A percentile compares a stretch with the other conserved stretches of the same genome.
Conservation (phyloP, 345 rosid genomes). For the Eucalyptus caleyi region DNA sequence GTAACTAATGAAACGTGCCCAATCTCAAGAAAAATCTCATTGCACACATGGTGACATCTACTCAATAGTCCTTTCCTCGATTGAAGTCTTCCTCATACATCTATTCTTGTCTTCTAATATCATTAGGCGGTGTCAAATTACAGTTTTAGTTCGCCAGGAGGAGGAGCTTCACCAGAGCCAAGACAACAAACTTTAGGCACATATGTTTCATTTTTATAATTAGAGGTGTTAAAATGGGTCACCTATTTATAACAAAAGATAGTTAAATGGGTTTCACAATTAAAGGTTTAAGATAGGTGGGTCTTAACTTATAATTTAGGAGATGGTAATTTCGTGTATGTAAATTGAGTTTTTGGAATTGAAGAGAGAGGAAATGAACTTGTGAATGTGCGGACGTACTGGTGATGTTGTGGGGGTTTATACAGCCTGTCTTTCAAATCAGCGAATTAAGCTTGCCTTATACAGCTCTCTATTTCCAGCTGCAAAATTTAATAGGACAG, state of each 20-base stretch:
- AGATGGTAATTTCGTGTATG: background rate
- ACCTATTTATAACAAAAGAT: no score
- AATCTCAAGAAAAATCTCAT: background rate
- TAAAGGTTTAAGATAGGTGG: no score
- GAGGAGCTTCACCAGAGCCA: background rate
- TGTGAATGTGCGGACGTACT: background rate
- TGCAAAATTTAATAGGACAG: no score
- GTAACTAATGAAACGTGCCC: background rate
- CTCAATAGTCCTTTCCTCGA: background rate
- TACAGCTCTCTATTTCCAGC: no score
- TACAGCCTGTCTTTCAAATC: background rate
- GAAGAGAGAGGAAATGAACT: background rate
- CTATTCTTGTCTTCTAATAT: background rate
- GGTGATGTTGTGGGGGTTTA: background rate
- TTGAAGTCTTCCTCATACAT: background rate
- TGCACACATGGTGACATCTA: background rate
- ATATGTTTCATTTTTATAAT: background rate
- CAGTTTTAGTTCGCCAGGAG: background rate
- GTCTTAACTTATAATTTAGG: background rate
- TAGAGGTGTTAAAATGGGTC: no score
- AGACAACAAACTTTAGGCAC: background rate
- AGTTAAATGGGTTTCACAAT: no score
- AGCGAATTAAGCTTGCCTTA: no score
- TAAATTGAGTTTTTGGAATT: background rate
- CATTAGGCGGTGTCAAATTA: background rate